Base-by-base conservation (phyloP, 805 yeast genomes). In the Kockiozyma suomiensis region DNA sequence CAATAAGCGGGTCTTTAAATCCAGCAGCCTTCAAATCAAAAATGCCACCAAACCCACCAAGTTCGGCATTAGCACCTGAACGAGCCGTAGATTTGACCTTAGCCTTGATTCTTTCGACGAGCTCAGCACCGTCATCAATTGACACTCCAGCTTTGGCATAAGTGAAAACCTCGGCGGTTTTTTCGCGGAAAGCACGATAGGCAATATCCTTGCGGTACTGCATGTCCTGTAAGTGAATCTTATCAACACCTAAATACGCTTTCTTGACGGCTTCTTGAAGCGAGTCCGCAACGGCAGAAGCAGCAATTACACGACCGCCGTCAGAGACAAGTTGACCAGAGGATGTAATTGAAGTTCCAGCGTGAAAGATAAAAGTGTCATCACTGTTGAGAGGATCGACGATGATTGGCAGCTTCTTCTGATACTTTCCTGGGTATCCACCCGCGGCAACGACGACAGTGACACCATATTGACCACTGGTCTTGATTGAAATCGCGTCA, bases 21-120 rank as follows among this genome's bases (percentile, higher is more conserved):
- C 98, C 98, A 47, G 96, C 96, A 53, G 85, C 85, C 68, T 85
- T 82, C 70, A 94, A 81, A 74, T 96, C 99, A 68, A 94, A 96
- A 46, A 93, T 78, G 67, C 99, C 99, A 67, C 99, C 99, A 72
- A 94, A 94, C 1, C 99, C 99, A 72, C 99, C 99, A 69, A 94
- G 94, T 68, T 91, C 97, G 15, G 97, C 89, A 71, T 94, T 97
- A 37, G 99, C 94, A 70, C 99, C 99, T 35, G 96, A 81, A 76
- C 99, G 86, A 42, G 88, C 85, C 8, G 99, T 94, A 4, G 97
- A 87, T 74, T 87, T 90, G 53, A 94, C 99, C 76, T 86, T 83
- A 52, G 85, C 83, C 76, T 94, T 94, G 76, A 94, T 94, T 69
- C 86, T 85, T 73, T 92, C 92, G 46, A 94, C 98, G 58, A 94